A percentile compares a stretch with the other conserved stretches of the same genome.
These are phyloP conservation scores for Stenogyne calaminthoides DNA, from an alignment of 305 asterid genomes.

Conservation along the genomic window DNA sequence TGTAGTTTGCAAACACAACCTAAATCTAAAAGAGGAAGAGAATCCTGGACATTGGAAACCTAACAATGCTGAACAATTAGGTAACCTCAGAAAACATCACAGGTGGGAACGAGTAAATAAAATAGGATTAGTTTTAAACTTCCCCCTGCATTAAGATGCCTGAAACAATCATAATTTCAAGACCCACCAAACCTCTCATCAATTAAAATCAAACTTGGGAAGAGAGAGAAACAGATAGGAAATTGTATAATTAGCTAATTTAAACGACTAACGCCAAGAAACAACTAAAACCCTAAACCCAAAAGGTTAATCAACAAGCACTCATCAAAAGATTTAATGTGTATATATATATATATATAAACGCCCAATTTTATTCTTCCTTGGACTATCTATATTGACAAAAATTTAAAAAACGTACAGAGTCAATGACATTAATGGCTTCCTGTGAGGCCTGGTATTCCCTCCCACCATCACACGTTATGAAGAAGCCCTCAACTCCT, in stretches of 20 bases:
- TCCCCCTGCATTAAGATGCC: neutral
- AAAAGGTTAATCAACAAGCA: slow-evolving; percentile 7
- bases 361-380: too few species aligned
- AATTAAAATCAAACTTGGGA: neutral
- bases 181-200: neutral
- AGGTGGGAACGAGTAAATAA: too few species aligned
- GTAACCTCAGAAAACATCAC: too few species aligned
- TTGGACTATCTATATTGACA: neutral
- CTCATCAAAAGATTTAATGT: slow-evolving; percentile 13
- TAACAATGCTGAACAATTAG: too few species aligned
- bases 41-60: too few species aligned
- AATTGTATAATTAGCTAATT: neutral
- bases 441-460: slow-evolving; percentile 82
- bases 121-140: neutral
- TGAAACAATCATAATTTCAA: neutral
- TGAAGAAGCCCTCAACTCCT: slow-evolving; percentile 88
- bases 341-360: too few species aligned
- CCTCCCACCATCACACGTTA: slow-evolving; percentile 98
- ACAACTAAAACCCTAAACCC: slow-evolving; percentile 6
- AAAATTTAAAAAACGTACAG: slow-evolving; percentile 46
- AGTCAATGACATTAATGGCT: slow-evolving; percentile 84
- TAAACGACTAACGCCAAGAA: slow-evolving; percentile 2
- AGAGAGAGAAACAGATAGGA: neutral
- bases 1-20: neutral
- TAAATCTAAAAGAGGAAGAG: neutral